A percentile compares a stretch with the other conserved stretches of the same genome.
phyloP scores from a whole-genome alignment of 768 basidiomycete species.

The Tulasnella calospora region DNA sequence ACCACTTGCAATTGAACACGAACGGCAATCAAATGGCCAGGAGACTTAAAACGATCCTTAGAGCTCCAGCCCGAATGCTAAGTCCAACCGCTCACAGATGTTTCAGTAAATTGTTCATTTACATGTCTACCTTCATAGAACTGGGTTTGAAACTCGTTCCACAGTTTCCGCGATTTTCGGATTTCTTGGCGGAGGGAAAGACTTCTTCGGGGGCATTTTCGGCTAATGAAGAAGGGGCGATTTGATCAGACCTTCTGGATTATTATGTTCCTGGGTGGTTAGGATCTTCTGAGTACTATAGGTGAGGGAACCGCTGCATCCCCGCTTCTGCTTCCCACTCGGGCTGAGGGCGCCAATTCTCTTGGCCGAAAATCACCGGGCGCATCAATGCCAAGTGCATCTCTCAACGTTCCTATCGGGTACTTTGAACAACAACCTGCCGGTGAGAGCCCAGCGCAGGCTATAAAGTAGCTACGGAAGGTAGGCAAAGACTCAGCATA shows the following conservation, averaged over 20 bases:
- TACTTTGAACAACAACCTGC: too few species aligned
- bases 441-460: not conserved
- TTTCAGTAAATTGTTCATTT: not conserved
- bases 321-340: not conserved
- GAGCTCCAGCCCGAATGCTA: not conserved
- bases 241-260: not conserved
- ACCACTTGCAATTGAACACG: too few species aligned
- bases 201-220: not conserved
- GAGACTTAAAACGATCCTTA: too few species aligned
- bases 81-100: not conserved
- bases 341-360: not conserved
- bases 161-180: not conserved
- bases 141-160: not conserved
- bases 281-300: not conserved
- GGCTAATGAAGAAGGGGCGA: not conserved
- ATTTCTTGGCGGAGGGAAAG: not conserved
- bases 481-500: not conserved
- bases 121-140: not conserved
- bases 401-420: too few species aligned
- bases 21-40: too few species aligned
- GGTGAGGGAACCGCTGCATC: not conserved
- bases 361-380: not conserved
- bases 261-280: not conserved
- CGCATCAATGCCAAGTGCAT: too few species aligned
- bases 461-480: not conserved